Conservation (phyloP, 2,329 filamentous ascomycete species). For the Aspergillus brasiliensis region DNA sequence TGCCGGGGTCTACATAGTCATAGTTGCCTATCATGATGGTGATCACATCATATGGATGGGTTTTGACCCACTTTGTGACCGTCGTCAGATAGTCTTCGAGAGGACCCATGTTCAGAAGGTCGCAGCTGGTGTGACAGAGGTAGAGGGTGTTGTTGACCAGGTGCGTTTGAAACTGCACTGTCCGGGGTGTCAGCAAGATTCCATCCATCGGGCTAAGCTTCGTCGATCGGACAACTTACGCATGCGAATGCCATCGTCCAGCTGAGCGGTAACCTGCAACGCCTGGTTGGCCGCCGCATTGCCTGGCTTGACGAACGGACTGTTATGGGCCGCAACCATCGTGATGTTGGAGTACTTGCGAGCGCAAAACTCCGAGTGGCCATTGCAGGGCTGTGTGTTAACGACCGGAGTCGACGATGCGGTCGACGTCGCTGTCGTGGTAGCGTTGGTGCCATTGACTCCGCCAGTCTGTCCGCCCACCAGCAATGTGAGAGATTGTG, state of each 20-base stretch:
- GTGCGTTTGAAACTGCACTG: slow-evolving; percentile 64
- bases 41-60: slow-evolving; percentile 82
- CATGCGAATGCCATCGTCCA: slow-evolving; percentile 71
- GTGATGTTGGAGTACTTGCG: slow-evolving; percentile 82
- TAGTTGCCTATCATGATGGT: slow-evolving; percentile 84
- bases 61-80: slow-evolving; percentile 71
- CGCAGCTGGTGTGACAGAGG: slow-evolving; percentile 84
- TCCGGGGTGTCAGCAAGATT: neutral
- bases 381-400: slow-evolving; percentile 80
- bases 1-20: slow-evolving; percentile 67
- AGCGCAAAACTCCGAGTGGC: slow-evolving; percentile 73
- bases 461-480: slow-evolving; percentile 48
- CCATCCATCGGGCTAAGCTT: neutral
- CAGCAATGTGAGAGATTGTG: slow-evolving; percentile 36
- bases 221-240: slow-evolving; percentile 39
- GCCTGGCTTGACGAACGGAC: slow-evolving; percentile 70
- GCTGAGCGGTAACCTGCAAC: slow-evolving; percentile 66
- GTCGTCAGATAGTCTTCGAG: slow-evolving; percentile 71
- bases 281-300: slow-evolving; percentile 77
- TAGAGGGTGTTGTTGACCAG: slow-evolving; percentile 61
- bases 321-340: slow-evolving; percentile 77
- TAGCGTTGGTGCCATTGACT: slow-evolving; percentile 52
- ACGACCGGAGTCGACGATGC: slow-evolving; percentile 47
- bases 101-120: slow-evolving; percentile 77
- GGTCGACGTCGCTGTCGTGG: slow-evolving; percentile 49